Base-by-base conservation (phyloP, 2,329 filamentous ascomycete species). In the Nigrospora oryzae region DNA sequence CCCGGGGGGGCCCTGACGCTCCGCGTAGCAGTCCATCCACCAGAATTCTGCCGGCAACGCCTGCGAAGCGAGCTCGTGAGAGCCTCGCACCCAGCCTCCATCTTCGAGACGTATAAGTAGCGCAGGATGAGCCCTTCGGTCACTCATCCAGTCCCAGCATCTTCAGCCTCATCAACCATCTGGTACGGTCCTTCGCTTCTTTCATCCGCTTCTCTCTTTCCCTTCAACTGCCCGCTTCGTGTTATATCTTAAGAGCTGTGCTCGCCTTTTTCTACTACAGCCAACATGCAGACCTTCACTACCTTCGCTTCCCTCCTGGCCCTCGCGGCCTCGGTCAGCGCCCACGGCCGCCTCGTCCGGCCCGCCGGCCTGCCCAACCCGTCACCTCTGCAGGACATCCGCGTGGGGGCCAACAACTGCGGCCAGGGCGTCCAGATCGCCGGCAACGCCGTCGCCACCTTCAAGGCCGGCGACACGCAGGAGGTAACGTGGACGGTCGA, bases 401-500 rank as follows among this genome's bases (percentile, higher is more conserved):
- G 44, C 39, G 39, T 45, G 10, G 16, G 38, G 30, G 33, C 38
- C 44, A 45, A 45, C 44, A 30, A 33, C 39, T 45, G 44, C 44
- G 44, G 44, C 8, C 16, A 31, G 38, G 44, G 44, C 28, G 44
- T 45, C n/a, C 36, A 33, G 11, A 28, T 45, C 11, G 39, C 15
- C 32, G 44, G 44, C 15, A 42, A 41, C 15, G 38, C 44, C 38
- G 44, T 42, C 15, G 38, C 44, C 13, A 35, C 23, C 16, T 45
- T 45, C 44, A 45, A 36, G 38, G 44, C 44, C 15, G 44, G 44
- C 38, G 33, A 38, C 3, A 42, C 39, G 14, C 44, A 45, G 44
- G 44, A 45, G 23, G 31, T 45, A 16, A 45, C 44, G 33, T 45
- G 44, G 44, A 38, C 33, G 15, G 44, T 45, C n/a, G 44, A 45